phyloP scores from a whole-genome alignment of 2,329 filamentous ascomycete genomes.

The Fusarium bactridioides region DNA sequence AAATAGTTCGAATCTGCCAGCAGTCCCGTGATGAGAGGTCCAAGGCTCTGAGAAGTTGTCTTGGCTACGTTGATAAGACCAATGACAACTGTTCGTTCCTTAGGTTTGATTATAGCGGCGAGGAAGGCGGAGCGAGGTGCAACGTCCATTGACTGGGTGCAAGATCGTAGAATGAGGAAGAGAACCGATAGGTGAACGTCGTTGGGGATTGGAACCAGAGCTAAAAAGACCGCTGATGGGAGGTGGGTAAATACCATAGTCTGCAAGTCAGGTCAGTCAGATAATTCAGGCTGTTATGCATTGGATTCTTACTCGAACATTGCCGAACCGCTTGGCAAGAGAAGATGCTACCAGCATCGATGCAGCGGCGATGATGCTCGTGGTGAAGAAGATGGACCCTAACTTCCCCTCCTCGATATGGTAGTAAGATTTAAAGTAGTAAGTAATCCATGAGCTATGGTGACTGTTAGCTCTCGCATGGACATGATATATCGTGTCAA shows the following conservation, averaged over 20 bases:
- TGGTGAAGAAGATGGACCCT: constrained; percentile 63
- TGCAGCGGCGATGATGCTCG: constrained; percentile 58
- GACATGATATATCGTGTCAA: constrained; percentile 23
- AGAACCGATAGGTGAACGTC: constrained; percentile 62
- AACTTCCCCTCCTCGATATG: constrained; percentile 57
- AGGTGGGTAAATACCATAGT: constrained; percentile 81
- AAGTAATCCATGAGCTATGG: constrained; percentile 64
- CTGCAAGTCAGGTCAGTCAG: constrained; percentile 41
- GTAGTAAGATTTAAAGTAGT: constrained; percentile 61
- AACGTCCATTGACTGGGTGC: constrained; percentile 73
- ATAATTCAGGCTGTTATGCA: rapidly evolving
- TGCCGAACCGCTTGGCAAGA: constrained; percentile 63
- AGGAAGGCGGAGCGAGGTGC: constrained; percentile 76
- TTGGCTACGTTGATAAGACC: constrained; percentile 75
- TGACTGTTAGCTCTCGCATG: constrained; percentile 21
- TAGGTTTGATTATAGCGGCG: constrained; percentile 67
- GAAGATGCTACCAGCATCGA: constrained; percentile 63
- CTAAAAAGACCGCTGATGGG: constrained; percentile 71
- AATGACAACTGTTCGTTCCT: constrained; percentile 76
- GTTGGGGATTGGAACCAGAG: constrained; percentile 66
- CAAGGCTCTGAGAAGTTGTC: constrained; percentile 68
- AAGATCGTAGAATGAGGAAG: constrained; percentile 69
- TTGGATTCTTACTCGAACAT: constrained; percentile 65
- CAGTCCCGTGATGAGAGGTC: constrained; percentile 70
- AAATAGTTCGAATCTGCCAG: constrained; percentile 64